Base-by-base conservation (phyloP, 176 grass and related monocot species). In the Tillandsia fasciculata region DNA sequence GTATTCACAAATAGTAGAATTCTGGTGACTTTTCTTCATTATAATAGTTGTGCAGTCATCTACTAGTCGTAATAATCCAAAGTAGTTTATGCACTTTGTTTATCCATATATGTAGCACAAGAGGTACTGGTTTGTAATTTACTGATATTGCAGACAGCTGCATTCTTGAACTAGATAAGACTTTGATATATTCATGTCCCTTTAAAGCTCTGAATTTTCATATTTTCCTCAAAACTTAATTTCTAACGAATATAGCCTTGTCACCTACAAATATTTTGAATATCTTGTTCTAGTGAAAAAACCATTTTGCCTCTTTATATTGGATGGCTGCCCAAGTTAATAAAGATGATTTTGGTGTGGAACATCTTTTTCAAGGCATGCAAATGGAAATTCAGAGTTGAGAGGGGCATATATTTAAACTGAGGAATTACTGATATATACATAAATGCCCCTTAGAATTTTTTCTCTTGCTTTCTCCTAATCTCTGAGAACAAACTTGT, bases 401-500 rank as follows among this genome's bases (percentile, higher is more conserved):
- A 42, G 33, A 42, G 33, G 33, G 33, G 33, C 33, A 4, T 33
- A 5, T 33, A 33, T 33, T 33, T 33, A 33, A 33, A 5, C 29
- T 33, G 29, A 33, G 29, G 3, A 33, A 33, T 33, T 33, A 33
- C 29, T 6, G 29, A 33, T 33, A 33, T 4, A 33, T 33, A 42
- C 33, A 42, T 6, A 42, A 7, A 42, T 6, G 33, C 33, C 33
- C 24, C 33, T 42, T 42, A 6, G 5, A 61, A 61, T n/a, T 23
- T 18, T 23, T 8, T 23, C 8, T 61, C 2, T 4, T 28, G 8
- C 20, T 26, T 52, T 52, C 15, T 12, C 14, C 9, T 10, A 47
- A 1, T 67, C 15, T 28, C 9, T 67, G 11, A 9, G 28, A 67
- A 8, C 8, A 66, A 72, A 42, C 74, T 64, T 77, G 12, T 83